Evolutionary conservation across 768 basidiomycete genomes (phyloP).

Genomic region (Boletus vermiculosoides): DNA sequence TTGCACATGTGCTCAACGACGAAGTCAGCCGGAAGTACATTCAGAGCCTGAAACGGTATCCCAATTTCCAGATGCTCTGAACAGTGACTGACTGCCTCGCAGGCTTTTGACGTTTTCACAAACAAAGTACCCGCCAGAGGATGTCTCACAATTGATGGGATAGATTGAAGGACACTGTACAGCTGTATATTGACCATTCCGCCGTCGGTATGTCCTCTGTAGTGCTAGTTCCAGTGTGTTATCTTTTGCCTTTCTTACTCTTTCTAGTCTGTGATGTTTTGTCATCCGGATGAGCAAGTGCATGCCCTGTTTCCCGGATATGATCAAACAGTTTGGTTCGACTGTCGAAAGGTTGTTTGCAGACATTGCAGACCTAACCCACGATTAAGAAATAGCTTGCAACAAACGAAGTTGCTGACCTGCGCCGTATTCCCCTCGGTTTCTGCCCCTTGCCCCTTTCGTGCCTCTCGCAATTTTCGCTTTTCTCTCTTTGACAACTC

Average conservation of each 20-base stretch:
- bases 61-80: not conserved
- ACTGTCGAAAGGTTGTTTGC: conserved; percentile 58
- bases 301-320: conserved; percentile 70
- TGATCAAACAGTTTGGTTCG: conserved; percentile 76
- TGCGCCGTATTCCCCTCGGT: not conserved
- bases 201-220: conserved; percentile 8
- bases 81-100: conserved; percentile 9
- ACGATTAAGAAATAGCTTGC: conserved; percentile 9
- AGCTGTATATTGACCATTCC: not conserved
- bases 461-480: conserved; percentile 71
- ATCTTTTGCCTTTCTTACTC: conserved; percentile 31
- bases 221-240: conserved; percentile 6
- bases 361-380: conserved; percentile 62
- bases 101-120: conserved; percentile 95
- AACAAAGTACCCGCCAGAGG: conserved; percentile 92
- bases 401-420: conserved; percentile 7
- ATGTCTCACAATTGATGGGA: conserved; percentile 92
- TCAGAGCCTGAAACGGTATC: conserved; percentile 92
- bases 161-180: conserved; percentile 30
- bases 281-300: conserved; percentile 43
- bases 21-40: conserved; percentile 99
- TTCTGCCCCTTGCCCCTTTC: conserved; percentile 44
- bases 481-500: conserved; percentile 77
- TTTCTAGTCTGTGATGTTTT: conserved; percentile 35
- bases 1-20: conserved; percentile 97